Base-by-base conservation (phyloP, 768 basidiomycete species). In the Hemileccinum rubropunctum region DNA sequence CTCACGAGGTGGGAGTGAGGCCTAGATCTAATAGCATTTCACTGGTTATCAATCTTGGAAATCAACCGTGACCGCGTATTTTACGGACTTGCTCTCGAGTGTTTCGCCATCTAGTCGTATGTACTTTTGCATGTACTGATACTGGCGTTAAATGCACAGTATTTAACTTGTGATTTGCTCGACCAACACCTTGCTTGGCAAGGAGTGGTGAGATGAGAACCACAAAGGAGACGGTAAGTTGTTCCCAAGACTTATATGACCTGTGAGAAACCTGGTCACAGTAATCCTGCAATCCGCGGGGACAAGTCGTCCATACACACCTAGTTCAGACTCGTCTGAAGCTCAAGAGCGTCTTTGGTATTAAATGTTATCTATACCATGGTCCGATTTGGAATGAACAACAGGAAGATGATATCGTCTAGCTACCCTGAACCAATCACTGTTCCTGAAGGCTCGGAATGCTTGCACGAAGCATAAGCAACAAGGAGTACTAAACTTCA, bases 401-500 rank as follows among this genome's bases (percentile, higher is more conserved):
- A 59, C 56, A 51, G 15, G 45, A 48, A 50, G 42, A 35, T 52
- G 44, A 27, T 50, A 53, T 47, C 36, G 12, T 62, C 56, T 69
- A 65, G 26, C 46, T 58, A 66, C 44, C 9, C 27, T 42, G 42
- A 26, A 9, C 26, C 3, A 12, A 35, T 26, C 50, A 47, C 35
- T 18, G 17, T 41, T 11, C 34, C 45, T 43, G 37, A 40, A 33
- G n/a, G n/a, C n/a, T n/a, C n/a, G n/a, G 28, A 9, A 42, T 26
- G 20, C 15, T 42, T 30, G 43, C n/a, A n/a, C 17, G 21, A 27
- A 11, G 34, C 28, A 17, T 28, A 18, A 48, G 23, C 23, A 23
- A 21, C n/a, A 17, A 35, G 6, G 8, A 32, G 3, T 11, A 32
- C 36, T 42, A 23, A 23, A 52, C 57, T 40, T 65, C 81, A 91